Evolutionary conservation across 345 rosid species (phyloP), one percentile per base, ranked within the genome.

Genomic region (Xanthoceras sorbifolium): DNA sequence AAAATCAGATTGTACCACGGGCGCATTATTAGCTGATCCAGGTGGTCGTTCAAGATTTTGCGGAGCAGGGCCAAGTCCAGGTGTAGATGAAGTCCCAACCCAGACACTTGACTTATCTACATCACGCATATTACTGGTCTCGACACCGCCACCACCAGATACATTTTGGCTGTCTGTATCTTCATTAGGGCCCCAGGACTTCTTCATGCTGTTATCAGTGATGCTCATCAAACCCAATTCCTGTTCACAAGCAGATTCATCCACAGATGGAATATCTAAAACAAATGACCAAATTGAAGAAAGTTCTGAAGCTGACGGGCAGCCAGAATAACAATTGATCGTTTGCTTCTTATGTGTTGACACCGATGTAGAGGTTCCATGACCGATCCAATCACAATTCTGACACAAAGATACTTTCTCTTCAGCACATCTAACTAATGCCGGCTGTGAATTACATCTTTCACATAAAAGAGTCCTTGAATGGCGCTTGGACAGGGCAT

Each of bases 381-480:
- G 98, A 31, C 90, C 90, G 8, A 78, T 76, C 97, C 97, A 91
- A 84, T 97, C 97, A 85, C 99, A 97, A 84, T 89, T 91, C 77
- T 97, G 99, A 89, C 99, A 97, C n/a, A 97, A 90, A 9, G 96
- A 94, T 25, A 89, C 77, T 42, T 81, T 94, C 80, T 94, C 97
- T 73, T 92, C 97, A 0, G 79, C 78, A 85, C 97, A 91, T 83
- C 99, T 89, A 67, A 94, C 90, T 0, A 84, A 60, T 18, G 97
- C 97, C 48, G 99, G 97, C 61, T 94, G 97, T 1, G 93, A 88
- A 78, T 87, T 86, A 77, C 99, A 97, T 78, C 97, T 89, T 67
- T 94, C 99, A 64, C 98, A 97, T 73, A 94, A 9, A 40, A 97
- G 89, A 2, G 97, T 92, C 54, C 99, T 79, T 3, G 97, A 91